phyloP scores from a whole-genome alignment of 1,284 basidiomycete species.

The Takashimella tepidaria region DNA sequence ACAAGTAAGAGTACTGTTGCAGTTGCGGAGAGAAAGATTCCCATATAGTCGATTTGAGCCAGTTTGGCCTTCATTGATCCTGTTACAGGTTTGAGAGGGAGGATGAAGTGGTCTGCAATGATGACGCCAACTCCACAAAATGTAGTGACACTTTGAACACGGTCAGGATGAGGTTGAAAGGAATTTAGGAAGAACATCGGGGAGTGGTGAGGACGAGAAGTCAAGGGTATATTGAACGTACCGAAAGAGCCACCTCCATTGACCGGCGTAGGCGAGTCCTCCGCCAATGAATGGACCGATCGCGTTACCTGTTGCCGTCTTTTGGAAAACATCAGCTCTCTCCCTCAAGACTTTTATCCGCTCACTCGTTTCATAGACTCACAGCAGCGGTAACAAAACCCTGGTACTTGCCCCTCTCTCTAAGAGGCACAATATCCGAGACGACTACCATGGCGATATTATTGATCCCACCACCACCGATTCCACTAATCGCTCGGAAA shows the following conservation, averaged over 20 bases:
- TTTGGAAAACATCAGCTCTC: background rate
- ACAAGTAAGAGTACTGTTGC: slow-evolving; percentile 32
- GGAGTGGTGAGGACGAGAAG: background rate
- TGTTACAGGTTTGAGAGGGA: slow-evolving; percentile 29
- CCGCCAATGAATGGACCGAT: slow-evolving; percentile 32
- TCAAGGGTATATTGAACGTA: slow-evolving; percentile 9
- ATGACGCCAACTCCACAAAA: slow-evolving; percentile 22
- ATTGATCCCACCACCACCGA: slow-evolving; percentile 50
- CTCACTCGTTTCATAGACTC: background rate
- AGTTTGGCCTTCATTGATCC: slow-evolving; percentile 26
- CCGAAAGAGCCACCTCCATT: slow-evolving; percentile 40
- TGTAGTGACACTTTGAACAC: slow-evolving; percentile 18
- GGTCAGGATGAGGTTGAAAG: background rate
- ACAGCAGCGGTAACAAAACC: slow-evolving; percentile 21
- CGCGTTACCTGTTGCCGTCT: slow-evolving; percentile 8
- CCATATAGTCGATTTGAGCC: slow-evolving; percentile 32
- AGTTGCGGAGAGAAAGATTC: slow-evolving; percentile 24
- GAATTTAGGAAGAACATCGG: background rate
- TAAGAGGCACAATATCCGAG: slow-evolving; percentile 47
- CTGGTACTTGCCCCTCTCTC: slow-evolving; percentile 49
- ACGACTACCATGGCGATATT: slow-evolving; percentile 48
- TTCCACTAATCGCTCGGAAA: slow-evolving; percentile 48
- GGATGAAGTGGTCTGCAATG: slow-evolving; percentile 23
- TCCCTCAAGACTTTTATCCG: too few relatives aligned
- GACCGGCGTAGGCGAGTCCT: slow-evolving; percentile 20